Base-by-base conservation (phyloP, 73 alveolate genomes). In the Tetrahymena elliotti region DNA sequence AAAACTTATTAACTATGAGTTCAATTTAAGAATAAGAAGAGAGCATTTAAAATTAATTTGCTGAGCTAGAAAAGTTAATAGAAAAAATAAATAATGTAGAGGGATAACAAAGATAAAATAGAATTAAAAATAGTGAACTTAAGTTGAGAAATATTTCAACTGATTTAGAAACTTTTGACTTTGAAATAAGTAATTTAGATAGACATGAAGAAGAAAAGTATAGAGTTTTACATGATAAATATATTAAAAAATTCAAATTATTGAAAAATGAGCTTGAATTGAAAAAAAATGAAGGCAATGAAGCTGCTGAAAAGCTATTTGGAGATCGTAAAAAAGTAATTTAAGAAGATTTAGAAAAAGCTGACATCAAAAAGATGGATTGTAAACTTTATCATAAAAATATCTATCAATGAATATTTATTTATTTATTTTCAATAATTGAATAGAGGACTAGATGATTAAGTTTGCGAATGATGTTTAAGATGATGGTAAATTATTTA, bases 121-220 rank as follows among this genome's bases (percentile, higher is more conserved):
- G 88, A 82, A 94, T 94, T 12, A 94, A 94, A 35, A 83, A 83
- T 34, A 83, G 96, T 83, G 39, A 82, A 27, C 94, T 83, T 83
- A 40, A 94, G 52, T 40, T 94, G 33, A 94, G 68, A 39, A 82
- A 93, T 35, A 83, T 94, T 38, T 82, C 96, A 22, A 94, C 94
- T 39, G 34, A 83, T 38, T 82, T 94, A 22, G 96, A 94, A 37
- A 94, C 94, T 37, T 94, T 39, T 94, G 94, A 94, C 20, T 83
- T 94, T 2, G 96, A 94, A 39, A 94, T 94, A 36, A 53, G 96
- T 9, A 94, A 94, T 94, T 83, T 83, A 12, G 96, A 94, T 94
- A 94, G 93, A 84, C 38, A 35, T 83, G 27, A 94, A 84, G 94
- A 82, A 40, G 35, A 84, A 7, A 94, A 37, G 93, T 38, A 84